Percentiles rank a stretch among this genome's conserved stretches.
Evolutionary conservation across 352 stramenopile genomes (phyloP).

Genomic region (Globisporangium uncinulatum): DNA sequence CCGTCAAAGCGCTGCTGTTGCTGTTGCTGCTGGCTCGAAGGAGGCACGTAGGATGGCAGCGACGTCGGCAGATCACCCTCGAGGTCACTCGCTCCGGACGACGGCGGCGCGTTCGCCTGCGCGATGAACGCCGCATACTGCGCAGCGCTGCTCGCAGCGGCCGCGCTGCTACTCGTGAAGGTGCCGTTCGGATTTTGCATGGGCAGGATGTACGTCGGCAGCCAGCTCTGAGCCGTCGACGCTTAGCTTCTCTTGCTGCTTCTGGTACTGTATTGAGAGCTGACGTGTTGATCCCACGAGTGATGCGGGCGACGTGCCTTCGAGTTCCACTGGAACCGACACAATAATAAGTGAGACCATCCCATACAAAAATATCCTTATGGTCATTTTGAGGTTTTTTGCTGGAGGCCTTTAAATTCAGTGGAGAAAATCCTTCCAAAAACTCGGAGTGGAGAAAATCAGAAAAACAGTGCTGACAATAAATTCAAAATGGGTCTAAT

Average conservation of each 20-base stretch:
- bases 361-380: too few species aligned
- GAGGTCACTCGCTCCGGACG: constrained; percentile 9
- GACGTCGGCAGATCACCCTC: constrained; percentile 65
- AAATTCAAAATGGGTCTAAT: too few species aligned
- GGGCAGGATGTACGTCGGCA: too few species aligned
- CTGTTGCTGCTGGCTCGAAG: constrained; percentile 11
- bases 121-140: constrained; percentile 14
- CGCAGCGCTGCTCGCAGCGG: constrained; percentile 2
- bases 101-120: not conserved
- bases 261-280: not conserved
- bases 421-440: too few species aligned
- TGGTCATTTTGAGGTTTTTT: too few species aligned
- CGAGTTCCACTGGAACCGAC: not conserved
- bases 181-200: constrained; percentile 18
- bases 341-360: too few species aligned
- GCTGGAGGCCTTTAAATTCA: too few species aligned
- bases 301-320: not conserved
- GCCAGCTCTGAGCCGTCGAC: too few species aligned
- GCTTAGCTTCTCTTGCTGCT: too few species aligned
- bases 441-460: too few species aligned
- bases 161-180: not conserved
- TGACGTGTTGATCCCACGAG: not conserved
- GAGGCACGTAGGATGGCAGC: constrained; percentile 70
- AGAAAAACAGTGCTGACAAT: too few species aligned
- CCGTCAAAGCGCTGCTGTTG: constrained; percentile 6